Evolutionary conservation across 257 asterid genomes (phyloP).

Genomic region (Hygrophila difformis): DNA sequence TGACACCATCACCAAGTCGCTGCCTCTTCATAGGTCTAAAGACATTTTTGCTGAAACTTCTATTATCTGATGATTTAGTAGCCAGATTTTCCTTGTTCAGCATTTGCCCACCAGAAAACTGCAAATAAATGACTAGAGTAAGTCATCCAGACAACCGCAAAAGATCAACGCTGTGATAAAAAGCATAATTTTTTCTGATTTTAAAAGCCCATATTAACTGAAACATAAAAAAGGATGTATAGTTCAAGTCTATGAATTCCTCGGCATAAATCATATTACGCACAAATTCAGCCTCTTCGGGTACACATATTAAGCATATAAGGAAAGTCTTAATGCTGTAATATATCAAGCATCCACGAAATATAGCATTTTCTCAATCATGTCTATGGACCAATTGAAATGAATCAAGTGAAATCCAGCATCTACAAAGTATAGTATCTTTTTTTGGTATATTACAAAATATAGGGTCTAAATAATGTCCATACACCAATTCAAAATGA

Average conservation of each 20-base stretch:
- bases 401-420: slow-evolving; percentile 1
- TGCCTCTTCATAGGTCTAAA: slow-evolving; percentile 76
- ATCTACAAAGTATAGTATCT: too few species aligned
- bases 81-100: slow-evolving; percentile 49
- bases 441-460: too few species aligned
- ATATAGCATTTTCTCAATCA: neutral
- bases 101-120: slow-evolving; percentile 54
- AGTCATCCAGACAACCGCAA: slow-evolving; percentile 13
- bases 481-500: neutral
- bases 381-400: neutral
- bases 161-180: slow-evolving; percentile 7
- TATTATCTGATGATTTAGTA: slow-evolving; percentile 50
- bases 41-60: slow-evolving; percentile 28
- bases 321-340: neutral
- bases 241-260: neutral
- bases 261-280: too few species aligned
- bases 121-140: slow-evolving; percentile 23
- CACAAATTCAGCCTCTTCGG: too few species aligned
- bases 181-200: slow-evolving; percentile 1
- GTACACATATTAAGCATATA: slow-evolving; percentile 1
- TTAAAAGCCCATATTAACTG: neutral
- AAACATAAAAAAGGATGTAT: neutral
- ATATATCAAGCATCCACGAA: neutral
- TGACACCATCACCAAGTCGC: slow-evolving; percentile 51
- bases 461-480: neutral